phyloP scores from a whole-genome alignment of 2,329 filamentous ascomycete genomes.

The Epichloe amarillans region DNA sequence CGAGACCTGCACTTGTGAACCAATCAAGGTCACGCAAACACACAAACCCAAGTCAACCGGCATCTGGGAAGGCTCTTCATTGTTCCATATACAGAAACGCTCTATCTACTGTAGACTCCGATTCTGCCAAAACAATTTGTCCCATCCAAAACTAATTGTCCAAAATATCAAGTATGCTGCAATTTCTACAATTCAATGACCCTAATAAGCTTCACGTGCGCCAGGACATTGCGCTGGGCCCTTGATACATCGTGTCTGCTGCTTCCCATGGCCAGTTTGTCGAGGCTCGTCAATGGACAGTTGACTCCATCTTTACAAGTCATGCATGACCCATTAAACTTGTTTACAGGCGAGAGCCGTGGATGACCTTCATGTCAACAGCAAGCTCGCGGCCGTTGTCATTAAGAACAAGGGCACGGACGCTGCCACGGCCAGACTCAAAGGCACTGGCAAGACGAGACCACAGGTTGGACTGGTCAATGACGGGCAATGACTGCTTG shows the following conservation, averaged over 20 bases:
- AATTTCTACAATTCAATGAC: conserved; percentile 15
- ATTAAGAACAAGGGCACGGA: conserved; percentile 90
- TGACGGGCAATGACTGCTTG: conserved; percentile 87
- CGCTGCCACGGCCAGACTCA: conserved; percentile 80
- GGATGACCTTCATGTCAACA: conserved; percentile 98
- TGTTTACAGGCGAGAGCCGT: conserved; percentile 55
- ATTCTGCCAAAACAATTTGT: conserved; percentile 20
- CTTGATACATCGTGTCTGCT: not conserved
- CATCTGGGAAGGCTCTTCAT: conserved; percentile 17
- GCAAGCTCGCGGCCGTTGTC: conserved; percentile 88
- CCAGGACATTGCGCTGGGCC: conserved; percentile 7
- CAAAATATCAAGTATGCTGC: conserved; percentile 6
- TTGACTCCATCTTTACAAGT: not conserved
- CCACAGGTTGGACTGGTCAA: conserved; percentile 89
- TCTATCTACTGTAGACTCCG: conserved; percentile 28
- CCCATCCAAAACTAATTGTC: conserved; percentile 11
- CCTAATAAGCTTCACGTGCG: conserved; percentile 11
- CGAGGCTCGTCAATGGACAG: conserved; percentile 7
- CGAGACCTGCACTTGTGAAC: not conserved
- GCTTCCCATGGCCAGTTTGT: not conserved
- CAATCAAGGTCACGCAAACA: not conserved
- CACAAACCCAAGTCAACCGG: not conserved
- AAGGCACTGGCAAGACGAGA: conserved; percentile 70
- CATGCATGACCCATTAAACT: not conserved
- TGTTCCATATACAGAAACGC: conserved; percentile 29